A percentile compares a stretch with the other conserved stretches of the same genome.
Conservation (phyloP, 371 early-diverging fungal species). For the Rhizomucor miehei region DNA sequence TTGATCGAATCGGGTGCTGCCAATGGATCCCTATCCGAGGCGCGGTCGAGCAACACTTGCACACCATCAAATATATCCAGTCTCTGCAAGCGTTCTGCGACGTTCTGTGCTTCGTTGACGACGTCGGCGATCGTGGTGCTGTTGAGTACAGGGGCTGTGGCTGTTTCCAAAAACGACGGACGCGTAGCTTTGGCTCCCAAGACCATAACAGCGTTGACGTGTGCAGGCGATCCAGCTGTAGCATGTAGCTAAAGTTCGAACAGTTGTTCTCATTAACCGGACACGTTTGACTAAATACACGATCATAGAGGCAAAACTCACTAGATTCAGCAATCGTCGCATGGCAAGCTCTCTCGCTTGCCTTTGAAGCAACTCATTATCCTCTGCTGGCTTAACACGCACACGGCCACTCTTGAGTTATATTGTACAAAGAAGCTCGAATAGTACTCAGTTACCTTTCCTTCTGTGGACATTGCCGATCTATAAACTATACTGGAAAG, state of each 20-base stretch:
- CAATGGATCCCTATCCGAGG: conserved; percentile 43
- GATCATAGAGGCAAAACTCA: no score
- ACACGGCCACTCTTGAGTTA: no score
- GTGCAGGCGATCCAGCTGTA: conserved; percentile 35
- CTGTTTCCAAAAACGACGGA: conserved; percentile 43
- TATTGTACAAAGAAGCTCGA: no score
- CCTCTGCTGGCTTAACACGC: no score
- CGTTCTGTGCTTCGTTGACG: conserved; percentile 58
- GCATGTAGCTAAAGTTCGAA: conserved; percentile 29
- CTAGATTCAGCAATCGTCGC: no score
- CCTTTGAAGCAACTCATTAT: no score
- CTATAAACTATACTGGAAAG: no score
- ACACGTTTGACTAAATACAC: no score
- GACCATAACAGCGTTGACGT: conserved; percentile 53
- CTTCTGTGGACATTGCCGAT: no score
- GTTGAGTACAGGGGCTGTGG: conserved; percentile 32
- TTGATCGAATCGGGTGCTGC: conserved; percentile 60
- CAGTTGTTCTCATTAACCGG: no score
- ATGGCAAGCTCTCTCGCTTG: no score
- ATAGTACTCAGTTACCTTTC: no score
- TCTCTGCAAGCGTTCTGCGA: conserved; percentile 59
- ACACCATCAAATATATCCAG: conserved; percentile 78
- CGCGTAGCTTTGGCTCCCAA: conserved; percentile 47
- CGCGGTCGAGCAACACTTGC: conserved; percentile 64
- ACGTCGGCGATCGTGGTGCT: conserved; percentile 67